A percentile compares a stretch with the other conserved stretches of the same genome.
Evolutionary conservation across 129 eudicot genomes (phyloP).

Genomic region (carrot (Daucus carota)): DNA sequence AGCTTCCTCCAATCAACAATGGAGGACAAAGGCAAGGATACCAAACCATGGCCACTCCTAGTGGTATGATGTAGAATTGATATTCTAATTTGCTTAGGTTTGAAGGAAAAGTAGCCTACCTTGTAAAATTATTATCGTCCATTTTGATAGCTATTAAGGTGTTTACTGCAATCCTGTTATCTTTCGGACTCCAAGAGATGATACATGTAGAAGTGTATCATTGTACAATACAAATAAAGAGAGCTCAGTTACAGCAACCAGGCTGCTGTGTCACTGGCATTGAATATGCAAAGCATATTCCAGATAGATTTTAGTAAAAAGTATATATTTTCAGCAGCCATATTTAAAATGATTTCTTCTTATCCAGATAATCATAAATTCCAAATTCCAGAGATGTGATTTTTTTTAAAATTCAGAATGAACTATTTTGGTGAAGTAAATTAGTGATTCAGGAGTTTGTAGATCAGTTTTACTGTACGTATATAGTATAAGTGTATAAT

Average conservation of each 20-base stretch:
- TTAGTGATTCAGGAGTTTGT: not conserved
- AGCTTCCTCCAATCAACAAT: constrained; percentile 61
- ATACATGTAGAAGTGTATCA: not conserved
- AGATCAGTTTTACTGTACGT: not conserved
- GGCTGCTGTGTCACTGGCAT: not conserved
- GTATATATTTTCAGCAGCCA: not conserved
- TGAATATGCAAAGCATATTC: not conserved
- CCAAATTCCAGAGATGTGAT: not conserved
- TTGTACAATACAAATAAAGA: not conserved
- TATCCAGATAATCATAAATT: no score
- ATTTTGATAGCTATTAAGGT: not conserved
- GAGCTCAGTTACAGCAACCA: not conserved
- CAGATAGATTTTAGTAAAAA: not conserved
- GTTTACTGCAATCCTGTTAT: not conserved
- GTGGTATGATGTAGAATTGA: constrained; percentile 42
- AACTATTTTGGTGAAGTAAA: not conserved
- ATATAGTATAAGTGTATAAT: not conserved
- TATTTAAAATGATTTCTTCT: not conserved
- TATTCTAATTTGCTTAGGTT: constrained; percentile 1
- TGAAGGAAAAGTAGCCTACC: not conserved
- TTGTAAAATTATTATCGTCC: not conserved
- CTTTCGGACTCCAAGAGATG: not conserved
- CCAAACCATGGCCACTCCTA: constrained; percentile 51
- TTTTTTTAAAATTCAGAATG: no score
- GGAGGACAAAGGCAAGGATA: constrained; percentile 49